Evolutionary conservation across 2,329 filamentous ascomycete species (phyloP), one percentile per base, ranked within the genome.

Genomic region (Aspergillus pseudoviridinutans): DNA sequence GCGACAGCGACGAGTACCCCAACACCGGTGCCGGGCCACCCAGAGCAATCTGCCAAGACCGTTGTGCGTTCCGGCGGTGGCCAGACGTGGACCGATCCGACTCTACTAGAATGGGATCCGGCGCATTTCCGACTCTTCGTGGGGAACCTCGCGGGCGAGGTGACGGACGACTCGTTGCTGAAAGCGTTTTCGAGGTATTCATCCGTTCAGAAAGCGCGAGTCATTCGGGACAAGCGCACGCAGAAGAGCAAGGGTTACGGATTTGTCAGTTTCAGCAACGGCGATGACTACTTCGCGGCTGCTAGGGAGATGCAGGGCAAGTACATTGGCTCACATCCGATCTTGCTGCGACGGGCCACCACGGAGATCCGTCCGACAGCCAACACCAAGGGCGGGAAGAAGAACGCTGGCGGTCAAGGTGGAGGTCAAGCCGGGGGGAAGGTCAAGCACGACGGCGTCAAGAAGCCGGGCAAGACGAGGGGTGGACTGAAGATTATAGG

Each of bases 241-340:
- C 94, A 90, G 56, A 99, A 99, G 78, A 95, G 90, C 69, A 96
- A 94, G 73, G 94, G 93, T 0, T 99, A 91, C 71, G 94, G 94
- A 2, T 99, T 99, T 70, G 92, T 99, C 56, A 94, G 91, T 75
- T 97, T 99, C 77, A 89, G 87, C 67, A 90, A 97, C 71, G 90
- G 92, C 29, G 94, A 99, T 73, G 92, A 97, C 70, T 97, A 95
- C 74, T 97, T 99, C 80, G 86, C 91, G 68, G 93, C 94, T 1
- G 93, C 92, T 68, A 92, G 94, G 78, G 93, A 97, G 78, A 97
- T 97, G 94, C 90, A 97, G 69, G 92, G 92, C 66, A 97, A 99
- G 78, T 99, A 99, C 76, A 97, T 99, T 71, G 93, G 96, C 68
- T 97, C 92, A 73, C 94, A 97, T 74, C 94, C 94, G 0, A 90